These are phyloP conservation scores for Hansenula lynferdii DNA, from an alignment of 1,139 yeast species.

Conservation along the genomic window DNA sequence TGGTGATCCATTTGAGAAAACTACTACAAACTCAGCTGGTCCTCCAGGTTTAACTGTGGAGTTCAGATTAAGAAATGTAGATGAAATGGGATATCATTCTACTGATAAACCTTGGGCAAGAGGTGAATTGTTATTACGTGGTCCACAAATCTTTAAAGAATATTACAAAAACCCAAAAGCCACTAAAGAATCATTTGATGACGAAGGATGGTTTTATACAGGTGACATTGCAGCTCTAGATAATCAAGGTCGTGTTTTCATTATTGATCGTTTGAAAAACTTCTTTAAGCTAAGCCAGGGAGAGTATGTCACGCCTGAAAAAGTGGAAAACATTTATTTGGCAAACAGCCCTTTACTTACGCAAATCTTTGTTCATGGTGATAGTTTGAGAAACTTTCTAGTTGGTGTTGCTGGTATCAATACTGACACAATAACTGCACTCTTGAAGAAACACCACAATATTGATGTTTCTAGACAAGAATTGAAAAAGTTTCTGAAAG, in stretches of 20 bases:
- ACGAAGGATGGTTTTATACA: slow-evolving; percentile 61
- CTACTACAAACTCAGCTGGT: slow-evolving; percentile 53
- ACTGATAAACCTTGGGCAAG: slow-evolving; percentile 40
- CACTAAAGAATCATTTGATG: slow-evolving; percentile 42
- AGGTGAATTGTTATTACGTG: slow-evolving; percentile 54
- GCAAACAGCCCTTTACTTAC: slow-evolving; percentile 39
- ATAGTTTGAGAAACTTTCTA: slow-evolving; percentile 45
- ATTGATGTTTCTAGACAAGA: slow-evolving; percentile 10
- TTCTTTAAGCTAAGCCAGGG: slow-evolving; percentile 69
- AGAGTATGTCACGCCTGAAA: slow-evolving; percentile 68
- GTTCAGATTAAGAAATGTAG: slow-evolving; percentile 48
- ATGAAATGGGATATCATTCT: slow-evolving; percentile 51
- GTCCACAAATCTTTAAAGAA: slow-evolving; percentile 52
- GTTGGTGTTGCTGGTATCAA: slow-evolving; percentile 57
- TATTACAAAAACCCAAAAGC: slow-evolving; percentile 51
- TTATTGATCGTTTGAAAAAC: slow-evolving; percentile 62
- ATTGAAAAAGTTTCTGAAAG: slow-evolving; percentile 17
- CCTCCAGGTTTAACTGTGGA: slow-evolving; percentile 40
- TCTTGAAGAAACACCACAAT: slow-evolving; percentile 12
- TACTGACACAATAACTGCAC: slow-evolving; percentile 7
- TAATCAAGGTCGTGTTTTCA: slow-evolving; percentile 40
- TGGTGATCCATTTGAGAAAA: slow-evolving; percentile 33
- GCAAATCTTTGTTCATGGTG: slow-evolving; percentile 55
- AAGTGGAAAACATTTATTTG: slow-evolving; percentile 53
- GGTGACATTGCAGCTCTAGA: slow-evolving; percentile 59